Evolutionary conservation across 495 filamentous ascomycete genomes (phyloP).

Genomic region (Neurospora sp.): DNA sequence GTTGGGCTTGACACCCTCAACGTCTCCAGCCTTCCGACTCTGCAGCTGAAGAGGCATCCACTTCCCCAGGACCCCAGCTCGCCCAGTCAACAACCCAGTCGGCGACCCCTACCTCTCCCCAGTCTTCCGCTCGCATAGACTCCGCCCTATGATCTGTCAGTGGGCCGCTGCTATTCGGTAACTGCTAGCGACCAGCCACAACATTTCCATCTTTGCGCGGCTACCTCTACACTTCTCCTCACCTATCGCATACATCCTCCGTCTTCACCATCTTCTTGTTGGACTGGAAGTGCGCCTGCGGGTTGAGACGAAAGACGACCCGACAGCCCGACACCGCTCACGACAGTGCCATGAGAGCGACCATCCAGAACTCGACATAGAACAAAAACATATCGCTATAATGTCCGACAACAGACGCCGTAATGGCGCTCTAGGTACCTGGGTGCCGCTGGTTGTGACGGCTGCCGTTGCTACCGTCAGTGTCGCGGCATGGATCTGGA

Average conservation of each 20-base stretch:
- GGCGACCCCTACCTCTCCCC: not conserved
- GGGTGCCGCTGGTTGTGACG: constrained; percentile 75
- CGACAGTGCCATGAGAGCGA: not conserved
- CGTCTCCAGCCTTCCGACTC: not conserved
- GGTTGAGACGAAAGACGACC: not conserved
- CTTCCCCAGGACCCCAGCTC: not conserved
- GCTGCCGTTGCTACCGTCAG: constrained; percentile 77
- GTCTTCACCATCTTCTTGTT: not conserved
- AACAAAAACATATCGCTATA: not conserved
- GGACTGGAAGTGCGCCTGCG: not conserved
- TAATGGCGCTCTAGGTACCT: constrained; percentile 22
- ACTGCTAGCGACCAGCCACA: not conserved
- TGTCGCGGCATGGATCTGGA: constrained; percentile 87
- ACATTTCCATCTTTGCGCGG: not conserved
- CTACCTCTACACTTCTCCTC: not conserved
- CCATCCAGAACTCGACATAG: not conserved
- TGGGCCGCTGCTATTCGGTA: not conserved
- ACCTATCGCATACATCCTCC: not conserved
- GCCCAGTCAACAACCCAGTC: not conserved
- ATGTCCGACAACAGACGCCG: not conserved
- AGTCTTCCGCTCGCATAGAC: not conserved
- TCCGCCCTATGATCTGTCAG: not conserved
- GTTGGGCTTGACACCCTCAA: not conserved
- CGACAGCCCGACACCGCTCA: not conserved
- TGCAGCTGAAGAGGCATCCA: not conserved